A percentile compares a stretch with the other conserved stretches of the same genome.
Conservation (phyloP, 257 asterid genomes). For the Fraxinus anomala region DNA sequence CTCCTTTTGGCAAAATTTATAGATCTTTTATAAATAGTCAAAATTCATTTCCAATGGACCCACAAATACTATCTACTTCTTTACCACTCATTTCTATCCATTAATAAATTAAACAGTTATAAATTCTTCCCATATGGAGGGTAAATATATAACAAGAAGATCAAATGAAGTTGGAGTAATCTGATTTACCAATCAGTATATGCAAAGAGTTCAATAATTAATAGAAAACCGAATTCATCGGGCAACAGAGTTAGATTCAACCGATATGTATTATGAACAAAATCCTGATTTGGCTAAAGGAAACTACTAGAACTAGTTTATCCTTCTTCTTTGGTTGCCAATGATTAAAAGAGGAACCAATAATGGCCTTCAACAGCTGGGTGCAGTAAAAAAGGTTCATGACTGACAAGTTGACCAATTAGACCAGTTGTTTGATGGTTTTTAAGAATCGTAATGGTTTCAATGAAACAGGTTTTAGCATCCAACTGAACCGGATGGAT, state of each 20-base stretch:
- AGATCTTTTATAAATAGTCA: too few species aligned
- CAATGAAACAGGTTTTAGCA: not conserved
- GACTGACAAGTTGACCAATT: not conserved
- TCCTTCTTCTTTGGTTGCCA: not conserved
- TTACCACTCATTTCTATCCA: too few species aligned
- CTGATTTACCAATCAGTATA: not conserved
- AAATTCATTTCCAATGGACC: too few species aligned
- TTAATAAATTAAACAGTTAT: too few species aligned
- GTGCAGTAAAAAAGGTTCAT: not conserved
- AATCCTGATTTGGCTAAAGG: not conserved
- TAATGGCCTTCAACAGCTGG: not conserved
- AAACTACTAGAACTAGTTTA: not conserved
- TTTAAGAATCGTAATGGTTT: not conserved
- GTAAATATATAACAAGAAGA: too few species aligned
- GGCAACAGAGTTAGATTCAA: not conserved
- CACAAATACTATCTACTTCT: too few species aligned
- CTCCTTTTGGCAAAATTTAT: too few species aligned
- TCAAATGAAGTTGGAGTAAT: not conserved
- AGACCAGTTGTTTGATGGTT: not conserved
- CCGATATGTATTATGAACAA: not conserved
- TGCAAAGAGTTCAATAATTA: not conserved
- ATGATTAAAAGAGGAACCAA: not conserved
- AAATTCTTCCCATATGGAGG: too few species aligned
- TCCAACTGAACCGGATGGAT: not conserved
- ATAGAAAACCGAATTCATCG: not conserved